phyloP scores from a whole-genome alignment of 1,284 basidiomycete species.

The Athelia sp. region DNA sequence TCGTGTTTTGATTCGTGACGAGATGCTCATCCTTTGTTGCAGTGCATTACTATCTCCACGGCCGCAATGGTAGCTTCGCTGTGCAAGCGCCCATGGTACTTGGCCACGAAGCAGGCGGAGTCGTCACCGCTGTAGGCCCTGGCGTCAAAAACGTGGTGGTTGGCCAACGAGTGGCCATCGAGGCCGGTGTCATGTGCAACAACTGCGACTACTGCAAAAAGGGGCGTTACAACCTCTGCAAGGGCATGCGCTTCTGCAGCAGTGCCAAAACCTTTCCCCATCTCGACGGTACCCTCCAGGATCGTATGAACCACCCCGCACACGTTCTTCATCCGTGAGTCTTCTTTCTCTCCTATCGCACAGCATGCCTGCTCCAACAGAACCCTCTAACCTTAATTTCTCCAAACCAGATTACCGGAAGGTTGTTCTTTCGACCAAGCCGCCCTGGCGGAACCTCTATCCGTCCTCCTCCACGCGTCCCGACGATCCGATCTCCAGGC shows the following conservation, averaged over 20 bases:
- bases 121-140: constrained; percentile 71
- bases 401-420: constrained; percentile 63
- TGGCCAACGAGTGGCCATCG: constrained; percentile 91
- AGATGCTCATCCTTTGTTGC: constrained; percentile 7
- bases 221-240: constrained; percentile 95
- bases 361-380: background rate
- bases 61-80: constrained; percentile 89
- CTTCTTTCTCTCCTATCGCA: constrained; percentile 4
- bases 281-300: constrained; percentile 87
- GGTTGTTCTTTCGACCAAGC: constrained; percentile 73
- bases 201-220: constrained; percentile 60
- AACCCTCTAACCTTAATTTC: background rate
- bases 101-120: constrained; percentile 88
- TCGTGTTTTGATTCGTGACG: constrained; percentile 1
- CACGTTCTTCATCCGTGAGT: constrained; percentile 83
- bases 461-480: constrained; percentile 83
- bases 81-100: constrained; percentile 81
- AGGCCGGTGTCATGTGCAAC: constrained; percentile 87
- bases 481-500: constrained; percentile 58
- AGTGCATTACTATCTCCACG: constrained; percentile 90
- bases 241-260: constrained; percentile 81
- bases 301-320: constrained; percentile 84
- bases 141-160: constrained; percentile 62
- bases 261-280: constrained; percentile 93
- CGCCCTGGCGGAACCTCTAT: constrained; percentile 87